These are phyloP conservation scores for Xerocomellus intermedius DNA, from an alignment of 768 basidiomycete species.

Conservation along the genomic window DNA sequence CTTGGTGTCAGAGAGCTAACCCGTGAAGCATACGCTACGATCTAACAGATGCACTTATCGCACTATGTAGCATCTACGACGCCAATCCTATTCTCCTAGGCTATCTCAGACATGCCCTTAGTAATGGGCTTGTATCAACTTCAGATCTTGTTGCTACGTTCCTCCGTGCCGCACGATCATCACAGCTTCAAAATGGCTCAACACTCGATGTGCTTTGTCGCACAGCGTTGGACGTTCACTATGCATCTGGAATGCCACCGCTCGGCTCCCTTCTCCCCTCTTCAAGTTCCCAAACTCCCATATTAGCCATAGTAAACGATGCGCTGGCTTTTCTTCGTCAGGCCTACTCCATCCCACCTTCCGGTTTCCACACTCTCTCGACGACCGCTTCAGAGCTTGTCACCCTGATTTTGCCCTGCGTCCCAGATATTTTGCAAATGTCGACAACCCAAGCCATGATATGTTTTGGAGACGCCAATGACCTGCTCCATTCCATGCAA, in stretches of 20 bases:
- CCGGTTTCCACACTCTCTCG: constrained; percentile 53
- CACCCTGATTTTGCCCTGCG: constrained; percentile 57
- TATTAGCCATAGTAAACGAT: constrained; percentile 59
- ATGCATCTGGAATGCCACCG: constrained; percentile 52
- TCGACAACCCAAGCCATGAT: constrained; percentile 58
- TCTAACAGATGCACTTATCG: constrained; percentile 61
- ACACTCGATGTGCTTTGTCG: constrained; percentile 72
- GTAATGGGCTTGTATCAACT: constrained; percentile 54
- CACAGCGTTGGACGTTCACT: constrained; percentile 61
- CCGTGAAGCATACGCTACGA: not conserved
- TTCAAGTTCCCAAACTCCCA: constrained; percentile 45
- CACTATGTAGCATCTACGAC: constrained; percentile 64
- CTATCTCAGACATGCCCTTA: constrained; percentile 62
- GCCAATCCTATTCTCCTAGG: constrained; percentile 66
- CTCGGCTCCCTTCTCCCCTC: constrained; percentile 55
- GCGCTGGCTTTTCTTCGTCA: constrained; percentile 57
- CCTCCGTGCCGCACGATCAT: constrained; percentile 62
- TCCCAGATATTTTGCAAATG: constrained; percentile 60
- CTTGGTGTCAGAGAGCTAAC: not conserved
- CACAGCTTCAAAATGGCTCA: constrained; percentile 58
- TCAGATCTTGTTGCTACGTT: constrained; percentile 63
- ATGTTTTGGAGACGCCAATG: constrained; percentile 47
- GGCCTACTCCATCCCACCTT: constrained; percentile 50
- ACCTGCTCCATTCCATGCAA: constrained; percentile 51
- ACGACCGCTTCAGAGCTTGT: constrained; percentile 64